Evolutionary conservation across 768 basidiomycete species (phyloP), one percentile per base, ranked within the genome.

Genomic region (Trametes gibbosa): DNA sequence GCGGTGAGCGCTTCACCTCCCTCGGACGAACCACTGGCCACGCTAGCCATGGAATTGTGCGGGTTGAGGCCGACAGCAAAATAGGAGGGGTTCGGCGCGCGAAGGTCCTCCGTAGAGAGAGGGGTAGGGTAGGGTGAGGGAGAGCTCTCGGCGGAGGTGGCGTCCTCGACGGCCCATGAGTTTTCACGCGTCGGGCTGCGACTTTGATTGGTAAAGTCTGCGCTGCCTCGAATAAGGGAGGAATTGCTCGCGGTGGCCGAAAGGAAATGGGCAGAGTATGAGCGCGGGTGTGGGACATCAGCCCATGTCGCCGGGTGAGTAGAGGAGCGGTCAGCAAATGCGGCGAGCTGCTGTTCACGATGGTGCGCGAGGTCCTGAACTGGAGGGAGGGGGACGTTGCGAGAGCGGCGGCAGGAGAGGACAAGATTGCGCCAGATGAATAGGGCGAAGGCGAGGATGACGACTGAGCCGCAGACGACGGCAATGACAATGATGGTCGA

Each of bases 321-420:
- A 12, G 41, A 62, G 14, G 57, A 50, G 52, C 59, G 63, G 32
- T 67, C 69, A 5, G 78, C 71, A 42, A 79, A 71, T 39, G 77
- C 75, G 9, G 77, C 72, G n/a, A 78, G 65, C 52, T 79, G 76
- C 29, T 78, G 79, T 62, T 82, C 79, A 14, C 86, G 79, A 53
- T 83, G 80, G 63, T 83, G 83, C 5, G 86, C 84, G 23, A 88
- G 80, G 16, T 84, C 81, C 62, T 87, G 87, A 12, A 83, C 76
- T 14, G 84, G 87, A 0, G 87, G 87, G 0, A 88, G 75, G 3
- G 87, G 87, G 0, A 68, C 73, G 1, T 76, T 67, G 25, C 68
- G 65, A 17, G 67, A 58, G 21, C 69, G 70, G 24, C 70, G 66
- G 25, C 66, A 74, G 16, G 50, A 63, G 45, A 74, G 74, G 39